Evolutionary conservation across 2,329 filamentous ascomycete genomes (phyloP), one percentile per base, ranked within the genome.

Genomic region (Thelonectria discophora): DNA sequence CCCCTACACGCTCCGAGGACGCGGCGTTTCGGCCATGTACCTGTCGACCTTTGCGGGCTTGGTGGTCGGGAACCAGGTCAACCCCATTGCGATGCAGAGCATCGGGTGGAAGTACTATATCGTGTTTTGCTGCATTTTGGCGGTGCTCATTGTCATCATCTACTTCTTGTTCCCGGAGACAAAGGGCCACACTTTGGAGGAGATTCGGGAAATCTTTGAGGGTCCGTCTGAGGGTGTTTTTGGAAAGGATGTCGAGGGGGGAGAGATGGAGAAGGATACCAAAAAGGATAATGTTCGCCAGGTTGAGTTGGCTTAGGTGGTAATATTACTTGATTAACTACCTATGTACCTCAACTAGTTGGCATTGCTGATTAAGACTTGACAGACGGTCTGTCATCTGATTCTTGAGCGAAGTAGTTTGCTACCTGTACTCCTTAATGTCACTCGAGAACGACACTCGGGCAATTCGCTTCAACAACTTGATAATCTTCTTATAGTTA

Each of bases 41-140:
- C 21, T 71, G 27, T 58, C 64, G 5, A 69, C 64, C 1, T 69
- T 67, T 12, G 49, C 63, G 0, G 60, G 55, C 4, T 43, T 74
- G 12, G 74, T 69, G 1, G 74, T 80, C 45, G 78, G 76, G 18
- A 77, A 78, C 58, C 77, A 78, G 45, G 74, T 78, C 47, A 80
- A 79, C 50, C 79, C 79, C 0, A 75, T 81, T 5, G 78, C 76
- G 0, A 73, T 81, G 53, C 62, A 70, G 1, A 70, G 62, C 0
- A 75, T 81, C 11, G 69, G 63, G 0, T 81, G 78, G 77, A 77
- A 72, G 49, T 80, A 80, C 59, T 81, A 78, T 47, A 74, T 76
- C 40, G 71, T 80, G 10, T 80, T 77, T 52, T 72, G 75, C 58
- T 75, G 73, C 9, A 76, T 77, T 39, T 43, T 80, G 17, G 66